Conservation (phyloP, 2,329 filamentous ascomycete genomes). For the Cryphonectria japonica region DNA sequence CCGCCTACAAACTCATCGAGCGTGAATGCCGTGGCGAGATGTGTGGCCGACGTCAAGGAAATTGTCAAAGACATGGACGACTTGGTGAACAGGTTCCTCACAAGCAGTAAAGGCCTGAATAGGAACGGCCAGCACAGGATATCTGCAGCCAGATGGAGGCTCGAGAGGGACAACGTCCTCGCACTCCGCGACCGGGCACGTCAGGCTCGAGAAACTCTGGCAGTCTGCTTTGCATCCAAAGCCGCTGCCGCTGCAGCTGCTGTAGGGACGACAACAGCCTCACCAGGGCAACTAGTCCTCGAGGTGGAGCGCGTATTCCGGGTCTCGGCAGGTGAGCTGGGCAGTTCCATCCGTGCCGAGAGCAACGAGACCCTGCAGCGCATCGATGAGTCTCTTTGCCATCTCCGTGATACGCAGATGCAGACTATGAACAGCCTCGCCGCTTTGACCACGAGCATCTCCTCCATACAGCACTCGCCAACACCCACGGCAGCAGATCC, state of each 20-base stretch:
- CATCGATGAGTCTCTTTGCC: background rate
- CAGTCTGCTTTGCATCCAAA: background rate
- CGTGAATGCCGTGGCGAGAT: background rate
- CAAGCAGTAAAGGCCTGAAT: background rate
- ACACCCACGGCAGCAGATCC: background rate
- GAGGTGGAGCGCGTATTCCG: background rate
- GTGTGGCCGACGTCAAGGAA: background rate
- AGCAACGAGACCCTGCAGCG: background rate
- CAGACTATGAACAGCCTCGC: background rate
- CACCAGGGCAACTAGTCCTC: background rate
- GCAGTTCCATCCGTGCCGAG: background rate
- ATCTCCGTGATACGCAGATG: background rate
- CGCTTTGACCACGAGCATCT: background rate
- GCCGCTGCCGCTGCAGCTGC: background rate
- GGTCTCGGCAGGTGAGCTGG: constrained; percentile 2
- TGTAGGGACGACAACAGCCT: background rate
- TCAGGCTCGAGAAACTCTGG: background rate
- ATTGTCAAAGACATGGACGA: background rate
- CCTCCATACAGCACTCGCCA: background rate
- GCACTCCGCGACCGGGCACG: background rate
- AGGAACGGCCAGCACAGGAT: background rate
- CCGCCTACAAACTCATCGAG: background rate
- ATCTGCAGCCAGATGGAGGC: background rate
- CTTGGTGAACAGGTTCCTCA: background rate
- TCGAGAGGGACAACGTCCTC: background rate